A percentile compares a stretch with the other conserved stretches of the same genome.
Conservation (phyloP, 73 alveolate species). For the Paramecium bursaria region DNA sequence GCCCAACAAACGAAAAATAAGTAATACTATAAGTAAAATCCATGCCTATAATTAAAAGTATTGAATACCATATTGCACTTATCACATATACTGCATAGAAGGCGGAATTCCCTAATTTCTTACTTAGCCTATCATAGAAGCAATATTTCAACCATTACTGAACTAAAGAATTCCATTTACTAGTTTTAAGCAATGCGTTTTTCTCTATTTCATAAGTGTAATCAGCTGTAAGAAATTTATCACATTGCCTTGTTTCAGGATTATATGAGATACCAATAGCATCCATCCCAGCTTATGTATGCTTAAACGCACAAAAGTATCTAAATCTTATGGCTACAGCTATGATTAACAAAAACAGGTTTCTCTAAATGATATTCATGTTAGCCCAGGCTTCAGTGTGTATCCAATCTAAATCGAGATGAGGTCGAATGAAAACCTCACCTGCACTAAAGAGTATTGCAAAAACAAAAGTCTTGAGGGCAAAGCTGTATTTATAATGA, state of each 20-base stretch:
- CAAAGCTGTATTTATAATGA: not conserved
- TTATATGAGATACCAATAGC: conserved; percentile 46
- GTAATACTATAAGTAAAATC: conserved; percentile 20
- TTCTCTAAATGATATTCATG: conserved; percentile 2
- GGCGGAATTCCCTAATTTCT: conserved; percentile 33
- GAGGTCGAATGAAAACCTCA: conserved; percentile 18
- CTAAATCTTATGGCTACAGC: conserved; percentile 25
- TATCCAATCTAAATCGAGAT: conserved; percentile 43
- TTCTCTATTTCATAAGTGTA: conserved; percentile 49
- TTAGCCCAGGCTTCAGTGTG: not conserved
- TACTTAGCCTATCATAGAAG: conserved; percentile 33
- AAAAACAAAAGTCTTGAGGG: not conserved
- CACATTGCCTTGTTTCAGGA: conserved; percentile 24
- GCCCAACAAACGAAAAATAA: conserved; percentile 54
- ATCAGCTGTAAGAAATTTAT: not conserved
- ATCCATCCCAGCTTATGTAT: conserved; percentile 38
- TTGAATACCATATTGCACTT: conserved; percentile 24
- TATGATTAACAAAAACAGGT: not conserved
- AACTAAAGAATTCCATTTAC: conserved; percentile 36
- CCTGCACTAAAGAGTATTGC: conserved; percentile 33
- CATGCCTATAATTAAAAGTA: conserved; percentile 24
- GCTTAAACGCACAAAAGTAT: conserved; percentile 4
- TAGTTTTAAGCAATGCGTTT: conserved; percentile 20
- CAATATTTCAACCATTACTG: conserved; percentile 51
- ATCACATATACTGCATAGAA: conserved; percentile 20